Conservation (phyloP, 768 basidiomycete species). For the Trametes meyenii region DNA sequence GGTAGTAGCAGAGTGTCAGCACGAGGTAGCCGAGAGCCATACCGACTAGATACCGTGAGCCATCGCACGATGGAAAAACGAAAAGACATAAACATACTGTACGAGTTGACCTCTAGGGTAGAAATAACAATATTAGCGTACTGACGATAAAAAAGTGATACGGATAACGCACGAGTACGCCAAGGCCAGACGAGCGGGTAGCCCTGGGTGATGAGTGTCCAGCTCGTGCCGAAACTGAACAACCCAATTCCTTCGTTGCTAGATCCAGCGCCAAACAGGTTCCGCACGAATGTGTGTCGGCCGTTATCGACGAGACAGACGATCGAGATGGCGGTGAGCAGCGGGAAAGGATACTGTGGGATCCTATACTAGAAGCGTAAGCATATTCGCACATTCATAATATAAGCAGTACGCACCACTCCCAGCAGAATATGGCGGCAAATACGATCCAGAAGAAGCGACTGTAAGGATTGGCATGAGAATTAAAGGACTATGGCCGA, state of each 20-base stretch:
- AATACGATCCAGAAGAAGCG: constrained; percentile 61
- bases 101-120: constrained; percentile 45
- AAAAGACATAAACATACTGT: constrained; percentile 34
- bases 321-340: constrained; percentile 51
- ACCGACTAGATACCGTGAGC: constrained; percentile 40
- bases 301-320: constrained; percentile 53
- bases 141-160: background rate
- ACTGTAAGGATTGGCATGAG: constrained; percentile 12
- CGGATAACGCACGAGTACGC: constrained; percentile 47
- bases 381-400: too few relatives aligned
- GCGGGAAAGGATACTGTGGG: constrained; percentile 43
- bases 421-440: constrained; percentile 51
- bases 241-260: constrained; percentile 56
- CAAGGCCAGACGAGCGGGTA: constrained; percentile 58
- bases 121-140: background rate
- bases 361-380: constrained; percentile 26
- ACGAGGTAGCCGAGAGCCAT: constrained; percentile 51
- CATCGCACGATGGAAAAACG: background rate
- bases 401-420: constrained; percentile 34
- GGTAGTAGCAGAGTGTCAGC: constrained; percentile 46
- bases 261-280: constrained; percentile 47
- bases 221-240: constrained; percentile 49
- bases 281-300: constrained; percentile 43
- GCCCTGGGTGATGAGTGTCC: constrained; percentile 59
- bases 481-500: background rate